A percentile compares a stretch with the other conserved stretches of the same genome.
Conservation (phyloP, 2,329 filamentous ascomycete species). For the Diaporthe sp. region DNA sequence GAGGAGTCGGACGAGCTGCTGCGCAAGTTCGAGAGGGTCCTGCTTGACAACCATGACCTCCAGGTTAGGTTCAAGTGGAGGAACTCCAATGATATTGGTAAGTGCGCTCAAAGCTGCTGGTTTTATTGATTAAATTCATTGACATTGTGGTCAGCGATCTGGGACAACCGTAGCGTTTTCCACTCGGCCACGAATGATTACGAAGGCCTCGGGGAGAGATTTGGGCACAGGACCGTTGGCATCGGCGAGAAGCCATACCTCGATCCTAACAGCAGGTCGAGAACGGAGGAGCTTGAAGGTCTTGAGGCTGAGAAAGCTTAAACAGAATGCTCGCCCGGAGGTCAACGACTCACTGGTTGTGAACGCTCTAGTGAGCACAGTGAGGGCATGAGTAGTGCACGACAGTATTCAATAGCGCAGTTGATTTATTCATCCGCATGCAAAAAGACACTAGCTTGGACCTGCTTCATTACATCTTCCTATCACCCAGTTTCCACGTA, state of each 20-base stretch:
- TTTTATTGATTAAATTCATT: background rate
- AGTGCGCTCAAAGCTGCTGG: background rate
- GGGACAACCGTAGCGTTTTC: constrained; percentile 40
- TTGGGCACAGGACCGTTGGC: constrained; percentile 37
- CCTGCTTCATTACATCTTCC: background rate
- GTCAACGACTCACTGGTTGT: background rate
- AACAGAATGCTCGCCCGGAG: too few relatives aligned
- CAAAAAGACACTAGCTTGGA: background rate
- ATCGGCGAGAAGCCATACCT: constrained; percentile 39
- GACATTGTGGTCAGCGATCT: constrained; percentile 27
- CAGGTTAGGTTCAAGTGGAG: constrained; percentile 40
- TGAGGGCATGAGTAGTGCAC: background rate
- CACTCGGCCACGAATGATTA: constrained; percentile 38
- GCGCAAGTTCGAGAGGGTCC: constrained; percentile 32
- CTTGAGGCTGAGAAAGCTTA: background rate
- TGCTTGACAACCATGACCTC: constrained; percentile 38
- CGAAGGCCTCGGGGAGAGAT: constrained; percentile 33
- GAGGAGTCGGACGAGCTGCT: constrained; percentile 38
- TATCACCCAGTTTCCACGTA: too few relatives aligned
- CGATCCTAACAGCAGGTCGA: constrained; percentile 35
- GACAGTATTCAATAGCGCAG: background rate
- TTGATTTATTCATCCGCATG: background rate
- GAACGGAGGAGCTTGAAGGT: constrained; percentile 29
- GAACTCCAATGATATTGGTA: constrained; percentile 39
- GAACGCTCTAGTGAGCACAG: background rate